These are phyloP conservation scores for Arxiozyma bovina DNA, from an alignment of 1,139 yeast species.

Conservation along the genomic window DNA sequence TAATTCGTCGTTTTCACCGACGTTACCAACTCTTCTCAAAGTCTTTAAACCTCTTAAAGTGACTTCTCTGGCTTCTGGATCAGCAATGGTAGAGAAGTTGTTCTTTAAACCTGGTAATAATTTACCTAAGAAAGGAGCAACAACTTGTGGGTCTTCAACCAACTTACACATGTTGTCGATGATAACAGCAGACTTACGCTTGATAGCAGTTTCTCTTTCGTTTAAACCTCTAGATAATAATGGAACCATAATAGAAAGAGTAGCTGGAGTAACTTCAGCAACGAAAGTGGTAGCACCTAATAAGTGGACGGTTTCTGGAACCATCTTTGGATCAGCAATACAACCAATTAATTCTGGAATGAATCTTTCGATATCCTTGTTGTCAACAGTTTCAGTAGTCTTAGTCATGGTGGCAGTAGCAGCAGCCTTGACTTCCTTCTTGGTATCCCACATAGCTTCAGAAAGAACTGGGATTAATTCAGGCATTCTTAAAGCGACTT, in stretches of 20 bases:
- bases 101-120: conserved; percentile 92
- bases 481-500: conserved; percentile 97
- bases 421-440: conserved; percentile 93
- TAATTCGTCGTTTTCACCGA: conserved; percentile 76
- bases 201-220: conserved; percentile 98
- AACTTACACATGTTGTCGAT: conserved; percentile 99
- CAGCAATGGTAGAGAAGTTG: conserved; percentile 94
- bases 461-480: conserved; percentile 97
- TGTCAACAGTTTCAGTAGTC: conserved; percentile 95
- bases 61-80: conserved; percentile 99
- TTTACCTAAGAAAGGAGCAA: conserved; percentile 96
- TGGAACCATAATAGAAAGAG: conserved; percentile 98
- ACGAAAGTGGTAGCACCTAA: conserved; percentile 99
- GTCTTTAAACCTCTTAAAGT: conserved; percentile 95
- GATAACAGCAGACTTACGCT: conserved; percentile 99
- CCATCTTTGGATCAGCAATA: conserved; percentile 93
- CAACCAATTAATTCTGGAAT: conserved; percentile 95
- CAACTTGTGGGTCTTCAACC: conserved; percentile 99
- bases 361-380: conserved; percentile 99
- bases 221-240: conserved; percentile 98
- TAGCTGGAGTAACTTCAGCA: conserved; percentile 98
- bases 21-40: conserved; percentile 97
- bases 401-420: conserved; percentile 93
- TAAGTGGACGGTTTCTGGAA: conserved; percentile 96
- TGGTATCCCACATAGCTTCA: conserved; percentile 99